Percentiles rank a stretch among this genome's conserved stretches.
Conservation (phyloP, 176 grass and related monocot genomes). For the Musa schizocarpa region DNA sequence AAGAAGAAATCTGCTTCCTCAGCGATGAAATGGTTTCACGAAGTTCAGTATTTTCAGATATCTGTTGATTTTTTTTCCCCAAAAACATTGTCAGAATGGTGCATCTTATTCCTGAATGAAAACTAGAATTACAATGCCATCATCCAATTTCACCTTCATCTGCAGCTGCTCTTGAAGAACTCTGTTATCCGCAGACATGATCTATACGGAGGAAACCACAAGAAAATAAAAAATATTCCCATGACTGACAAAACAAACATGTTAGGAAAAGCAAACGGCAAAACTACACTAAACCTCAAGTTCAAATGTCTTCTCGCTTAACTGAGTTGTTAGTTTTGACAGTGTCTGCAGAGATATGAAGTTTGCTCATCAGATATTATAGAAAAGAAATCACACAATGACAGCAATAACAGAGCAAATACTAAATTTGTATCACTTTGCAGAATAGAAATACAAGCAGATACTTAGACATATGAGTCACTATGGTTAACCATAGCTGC, state of each 20-base stretch:
- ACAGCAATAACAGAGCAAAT: neutral
- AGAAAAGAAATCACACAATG: neutral
- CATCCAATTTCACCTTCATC: conserved; percentile 49
- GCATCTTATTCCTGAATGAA: conserved; percentile 2
- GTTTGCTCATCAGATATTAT: neutral
- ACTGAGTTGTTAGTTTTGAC: conserved; percentile 66
- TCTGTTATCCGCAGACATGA: conserved; percentile 98
- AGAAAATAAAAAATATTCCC: conserved; percentile 19
- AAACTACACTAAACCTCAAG: conserved; percentile 50
- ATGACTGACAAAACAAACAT: conserved; percentile 5
- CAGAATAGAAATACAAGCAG: neutral
- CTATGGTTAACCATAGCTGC: neutral
- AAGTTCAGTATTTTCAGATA: conserved; percentile 68
- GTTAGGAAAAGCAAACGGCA: neutral
- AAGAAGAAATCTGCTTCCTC: conserved; percentile 50
- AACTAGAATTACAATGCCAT: conserved; percentile 13
- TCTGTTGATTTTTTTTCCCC: conserved; percentile 30
- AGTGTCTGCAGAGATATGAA: conserved; percentile 47
- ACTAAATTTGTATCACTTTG: neutral
- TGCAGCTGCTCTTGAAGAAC: conserved; percentile 96
- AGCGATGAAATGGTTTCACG: conserved; percentile 41
- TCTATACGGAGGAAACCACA: conserved; percentile 39
- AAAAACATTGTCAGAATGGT: conserved; percentile 21
- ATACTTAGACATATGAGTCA: neutral
- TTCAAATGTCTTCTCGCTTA: conserved; percentile 92